Conservation (phyloP, 2,329 filamentous ascomycete genomes). For the Dothideomycetes sp. region DNA sequence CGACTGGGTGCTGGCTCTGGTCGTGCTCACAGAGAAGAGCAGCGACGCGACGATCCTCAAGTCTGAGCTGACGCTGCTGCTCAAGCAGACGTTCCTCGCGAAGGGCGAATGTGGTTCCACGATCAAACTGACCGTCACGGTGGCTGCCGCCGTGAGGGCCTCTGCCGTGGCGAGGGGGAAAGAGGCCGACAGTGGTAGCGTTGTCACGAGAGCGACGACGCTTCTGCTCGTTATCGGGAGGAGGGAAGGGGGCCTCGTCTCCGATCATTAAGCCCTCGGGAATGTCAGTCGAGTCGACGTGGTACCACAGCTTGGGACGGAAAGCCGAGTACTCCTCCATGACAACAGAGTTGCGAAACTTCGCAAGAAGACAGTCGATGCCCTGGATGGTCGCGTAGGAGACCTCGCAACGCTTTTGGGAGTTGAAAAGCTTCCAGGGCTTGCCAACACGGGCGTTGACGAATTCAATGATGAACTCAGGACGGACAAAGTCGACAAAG, state of each 20-base stretch:
- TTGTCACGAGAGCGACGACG: constrained; percentile 82
- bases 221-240: constrained; percentile 76
- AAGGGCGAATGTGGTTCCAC: constrained; percentile 52
- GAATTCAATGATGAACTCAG: constrained; percentile 59
- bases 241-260: constrained; percentile 65
- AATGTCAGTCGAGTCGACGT: constrained; percentile 37
- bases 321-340: constrained; percentile 80
- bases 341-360: constrained; percentile 93
- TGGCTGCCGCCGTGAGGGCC: constrained; percentile 66
- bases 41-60: neutral
- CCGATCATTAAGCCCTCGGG: constrained; percentile 40
- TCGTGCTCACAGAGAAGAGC: too few relatives aligned
- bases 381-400: constrained; percentile 98
- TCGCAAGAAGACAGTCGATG: constrained; percentile 79
- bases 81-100: constrained; percentile 21
- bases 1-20: too few relatives aligned
- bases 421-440: constrained; percentile 67
- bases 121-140: constrained; percentile 69
- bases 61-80: neutral
- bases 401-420: constrained; percentile 77
- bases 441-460: constrained; percentile 14
- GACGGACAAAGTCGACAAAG: constrained; percentile 88
- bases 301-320: constrained; percentile 69
- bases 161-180: constrained; percentile 58
- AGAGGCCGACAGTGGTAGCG: constrained; percentile 77